Base-by-base conservation (phyloP, 805 yeast species). In the Metschnikowia arizonensis region DNA sequence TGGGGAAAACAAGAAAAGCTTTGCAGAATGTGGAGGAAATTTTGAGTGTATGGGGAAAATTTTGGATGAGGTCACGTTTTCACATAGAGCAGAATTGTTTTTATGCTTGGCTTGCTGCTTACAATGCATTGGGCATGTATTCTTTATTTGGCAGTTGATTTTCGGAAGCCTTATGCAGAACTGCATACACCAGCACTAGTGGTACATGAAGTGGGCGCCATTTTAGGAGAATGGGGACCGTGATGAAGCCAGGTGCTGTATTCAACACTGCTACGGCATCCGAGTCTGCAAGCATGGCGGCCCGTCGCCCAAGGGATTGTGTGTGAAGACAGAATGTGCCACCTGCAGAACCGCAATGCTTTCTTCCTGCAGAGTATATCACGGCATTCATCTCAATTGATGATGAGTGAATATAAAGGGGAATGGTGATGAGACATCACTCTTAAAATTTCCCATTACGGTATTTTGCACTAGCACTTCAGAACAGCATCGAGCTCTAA, bases 241-340 rank as follows among this genome's bases (percentile, higher is more conserved):
- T n/a, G n/a, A n/a, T n/a, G n/a, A n/a, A n/a, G 24, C 4, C 24
- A 21, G 7, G 26, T 24, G 10, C 6, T 24, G 26, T 7, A 3
- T 4, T 10, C 26, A 4, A 6, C 23, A 31, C 18, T 5, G 7
- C n/a, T 0, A 32, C 19, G 19, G 19, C 33, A 14, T 5, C 18
- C 33, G 6, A 15, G 33, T 21, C 17, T 10, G 18, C 33, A 3
- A 9, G 15, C 17, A 10, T 9, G 33, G 18, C 7, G 17, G 19
- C 17, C 17, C 33, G n/a, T 8, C 10, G 33, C 18, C 18, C 18
- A 14, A 8, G 12, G 23, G 37, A 4, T 19, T 8, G 25, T 33
- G 37, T 33, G 25, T 19, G 37, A 21, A 21, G 17, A 33, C 37
- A 15, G 37, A 33, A 33, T 33, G 37, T 33, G 18, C 26, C 21